Base-by-base conservation (phyloP, 192 early-diverging fungal genomes). In the Coemansia sp. region DNA sequence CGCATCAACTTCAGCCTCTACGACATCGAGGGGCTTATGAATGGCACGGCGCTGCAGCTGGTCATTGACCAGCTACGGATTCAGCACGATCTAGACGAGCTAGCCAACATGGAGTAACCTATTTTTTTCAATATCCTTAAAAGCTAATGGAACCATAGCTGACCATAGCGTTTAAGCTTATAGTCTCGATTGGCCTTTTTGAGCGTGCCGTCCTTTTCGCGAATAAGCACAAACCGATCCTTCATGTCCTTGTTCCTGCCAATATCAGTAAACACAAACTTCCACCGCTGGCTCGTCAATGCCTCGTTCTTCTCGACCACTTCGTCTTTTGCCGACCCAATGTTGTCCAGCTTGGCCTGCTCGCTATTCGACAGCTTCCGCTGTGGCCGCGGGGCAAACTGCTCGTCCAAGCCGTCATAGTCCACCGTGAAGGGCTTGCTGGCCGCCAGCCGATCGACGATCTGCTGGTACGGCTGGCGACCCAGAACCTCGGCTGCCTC, bases 401-500 rank as follows among this genome's bases (percentile, higher is more conserved):
- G 12, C 10, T 55, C 47, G 37, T 78, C 68, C 15, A 71, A 49
- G 7, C 75, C 75, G 34, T 61, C 58, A 20, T 71, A 78, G 37
- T 78, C 64, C 15, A 78, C 60, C 1, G 51, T 48, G 54, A 52
- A 72, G 17, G 75, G 75, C 61, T 63, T 71, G 69, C 75, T 78
- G 7, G 69, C 69, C 0, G 64, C 51, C 56, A 73, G 40, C 32
- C 63, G 69, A 31, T 72, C 70, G 40, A 79, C 20, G 28, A 79
- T 73, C 17, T 66, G 50, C 68, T 72, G 65, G 53, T 59, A 79
- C 26, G 81, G 80, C 62, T 87, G 80, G 62, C 87, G 85, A 49
- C 88, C 81, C 69, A 96, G 70, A 2, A 87, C 74, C 39, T 81
- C 81, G 18, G 93, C 91, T 11, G 93, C 93, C 71, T 93, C 91